These are phyloP conservation scores for Emmonsiellopsis sp. DNA, from an alignment of 2,329 filamentous ascomycete species.

Conservation along the genomic window DNA sequence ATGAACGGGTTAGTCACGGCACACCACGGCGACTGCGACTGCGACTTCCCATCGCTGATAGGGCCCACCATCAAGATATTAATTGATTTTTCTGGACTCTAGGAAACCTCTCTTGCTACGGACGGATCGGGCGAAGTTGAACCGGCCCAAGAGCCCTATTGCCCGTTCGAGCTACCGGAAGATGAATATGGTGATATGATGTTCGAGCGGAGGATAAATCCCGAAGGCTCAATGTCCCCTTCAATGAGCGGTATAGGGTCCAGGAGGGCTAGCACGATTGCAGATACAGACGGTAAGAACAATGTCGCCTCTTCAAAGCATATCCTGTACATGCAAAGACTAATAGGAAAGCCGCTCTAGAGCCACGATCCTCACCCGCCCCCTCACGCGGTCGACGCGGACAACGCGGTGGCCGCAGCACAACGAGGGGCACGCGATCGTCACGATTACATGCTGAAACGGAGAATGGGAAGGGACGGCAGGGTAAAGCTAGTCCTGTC, in stretches of 20 bases:
- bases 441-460: constrained; percentile 32
- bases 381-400: constrained; percentile 28
- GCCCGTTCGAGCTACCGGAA: constrained; percentile 56
- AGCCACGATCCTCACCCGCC: constrained; percentile 34
- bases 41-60: neutral
- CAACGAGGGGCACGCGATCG: constrained; percentile 27
- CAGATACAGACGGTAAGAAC: constrained; percentile 37
- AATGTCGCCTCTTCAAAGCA: constrained; percentile 1
- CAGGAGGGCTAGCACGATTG: constrained; percentile 35
- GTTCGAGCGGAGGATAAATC: constrained; percentile 37
- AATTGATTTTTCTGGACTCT: neutral
- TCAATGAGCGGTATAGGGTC: constrained; percentile 27
- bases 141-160: constrained; percentile 46
- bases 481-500: constrained; percentile 18
- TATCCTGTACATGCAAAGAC: neutral
- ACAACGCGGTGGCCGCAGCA: constrained; percentile 20
- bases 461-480: constrained; percentile 20
- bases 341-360: constrained; percentile 14
- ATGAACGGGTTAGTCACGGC: constrained; percentile 63
- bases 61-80: neutral
- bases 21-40: too few species aligned
- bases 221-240: constrained; percentile 34
- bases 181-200: constrained; percentile 39
- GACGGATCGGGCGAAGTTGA: constrained; percentile 47
- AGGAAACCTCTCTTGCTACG: constrained; percentile 47